phyloP scores from a whole-genome alignment of 2,329 filamentous ascomycete species.

The Aspergillus costaricaensis region DNA sequence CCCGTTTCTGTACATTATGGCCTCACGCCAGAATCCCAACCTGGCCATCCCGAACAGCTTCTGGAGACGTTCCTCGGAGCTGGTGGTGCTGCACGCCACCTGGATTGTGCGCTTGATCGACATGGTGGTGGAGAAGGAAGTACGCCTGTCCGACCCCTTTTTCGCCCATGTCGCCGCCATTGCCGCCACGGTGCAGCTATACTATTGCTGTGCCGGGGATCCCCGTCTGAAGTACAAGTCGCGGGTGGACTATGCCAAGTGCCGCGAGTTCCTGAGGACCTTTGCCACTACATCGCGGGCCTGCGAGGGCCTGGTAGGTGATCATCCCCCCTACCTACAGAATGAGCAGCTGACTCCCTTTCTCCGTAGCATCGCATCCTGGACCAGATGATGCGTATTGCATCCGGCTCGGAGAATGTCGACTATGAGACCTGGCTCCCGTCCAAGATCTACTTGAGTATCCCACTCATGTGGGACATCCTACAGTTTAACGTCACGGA shows the following conservation, averaged over 20 bases:
- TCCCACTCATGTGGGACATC: conserved; percentile 57
- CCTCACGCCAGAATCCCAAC: conserved; percentile 55
- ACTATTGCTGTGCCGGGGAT: conserved; percentile 56
- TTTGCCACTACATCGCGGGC: conserved; percentile 53
- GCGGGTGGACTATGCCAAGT: conserved; percentile 55
- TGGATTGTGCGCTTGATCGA: conserved; percentile 59
- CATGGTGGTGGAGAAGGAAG: conserved; percentile 55
- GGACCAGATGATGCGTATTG: conserved; percentile 53
- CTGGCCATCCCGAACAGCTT: conserved; percentile 57
- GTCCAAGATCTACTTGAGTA: conserved; percentile 55
- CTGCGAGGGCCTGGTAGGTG: conserved; percentile 49
- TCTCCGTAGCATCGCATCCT: conserved; percentile 48
- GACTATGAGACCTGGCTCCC: conserved; percentile 56
- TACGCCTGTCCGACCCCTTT: conserved; percentile 54
- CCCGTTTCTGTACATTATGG: conserved; percentile 56
- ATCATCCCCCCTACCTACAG: background rate
- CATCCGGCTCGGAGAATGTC: conserved; percentile 51
- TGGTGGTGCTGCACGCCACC: conserved; percentile 55
- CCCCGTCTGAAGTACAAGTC: conserved; percentile 54
- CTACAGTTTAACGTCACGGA: conserved; percentile 50
- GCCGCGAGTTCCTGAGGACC: conserved; percentile 51
- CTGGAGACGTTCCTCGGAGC: conserved; percentile 55
- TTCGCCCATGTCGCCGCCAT: conserved; percentile 56
- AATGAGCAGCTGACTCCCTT: conserved; percentile 11
- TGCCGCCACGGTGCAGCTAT: conserved; percentile 56